Evolutionary conservation across 2,329 filamentous ascomycete genomes (phyloP), one percentile per base, ranked within the genome.

Genomic region (Fusarium cyanostomum): DNA sequence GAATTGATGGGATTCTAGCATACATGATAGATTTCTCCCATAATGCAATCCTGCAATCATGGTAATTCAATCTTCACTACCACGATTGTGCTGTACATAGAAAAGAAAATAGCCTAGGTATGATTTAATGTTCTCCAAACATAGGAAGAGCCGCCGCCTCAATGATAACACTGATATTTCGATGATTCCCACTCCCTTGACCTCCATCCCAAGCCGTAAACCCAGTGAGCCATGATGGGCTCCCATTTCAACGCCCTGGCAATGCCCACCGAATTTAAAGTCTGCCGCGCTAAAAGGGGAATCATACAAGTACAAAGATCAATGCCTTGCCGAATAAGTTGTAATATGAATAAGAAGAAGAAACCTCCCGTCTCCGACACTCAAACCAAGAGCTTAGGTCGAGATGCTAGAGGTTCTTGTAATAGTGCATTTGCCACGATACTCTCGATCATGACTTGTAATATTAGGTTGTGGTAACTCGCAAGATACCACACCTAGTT

Each of bases 171-270:
- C 42, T 24, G 44, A 53, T 46, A 34, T 49, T 58, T 37, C 38
- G 48, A 44, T 39, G 50, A 38, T 24, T 49, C 24, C 35, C 54
- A 35, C 18, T 49, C 12, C 37, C 59, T 24, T 24, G 33, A 28
- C 27, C 28, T 28, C 28, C 21, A 6, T 7, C 31, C 33, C 18
- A 8, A 44, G 26, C 30, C 42, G 2, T 27, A 38, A 38, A 13
- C 21, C 26, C 50, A 45, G 27, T 45, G 30, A 43, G n/a, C 42
- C 24, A n/a, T 58, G 24, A 48, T 54, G 33, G 33, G 52, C 38
- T 62, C 57, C 52, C 56, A 28, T 45, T 43, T 28, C 59, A 71
- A 71, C 68, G 68, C 68, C 68, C 49, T 62, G 54, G 53, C 49
- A 63, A 70, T 70, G 65, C 64, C 59, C 41, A 42, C 55, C 38